Conservation (phyloP, 768 basidiomycete species). For the Russula sp. region DNA sequence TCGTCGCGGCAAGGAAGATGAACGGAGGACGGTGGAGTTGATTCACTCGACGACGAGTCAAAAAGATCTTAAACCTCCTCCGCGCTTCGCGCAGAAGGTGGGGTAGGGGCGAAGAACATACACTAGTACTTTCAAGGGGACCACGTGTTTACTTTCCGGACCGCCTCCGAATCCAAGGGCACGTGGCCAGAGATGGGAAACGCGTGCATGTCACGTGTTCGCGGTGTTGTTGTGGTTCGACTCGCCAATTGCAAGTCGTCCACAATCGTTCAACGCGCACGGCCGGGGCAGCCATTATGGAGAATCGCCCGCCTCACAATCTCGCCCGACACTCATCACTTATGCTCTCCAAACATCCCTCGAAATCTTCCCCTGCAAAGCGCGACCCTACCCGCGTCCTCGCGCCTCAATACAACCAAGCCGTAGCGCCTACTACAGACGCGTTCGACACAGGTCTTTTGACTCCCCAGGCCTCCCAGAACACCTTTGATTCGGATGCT, state of each 20-base stretch:
- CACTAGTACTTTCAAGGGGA: no score
- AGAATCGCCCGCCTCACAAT: constrained; percentile 22
- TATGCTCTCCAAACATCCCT: constrained; percentile 11
- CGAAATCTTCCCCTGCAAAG: constrained; percentile 28
- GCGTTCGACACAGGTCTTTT: constrained; percentile 24
- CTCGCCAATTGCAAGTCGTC: not conserved
- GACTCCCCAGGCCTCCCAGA: constrained; percentile 26
- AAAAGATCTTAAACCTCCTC: not conserved
- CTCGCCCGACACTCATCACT: not conserved
- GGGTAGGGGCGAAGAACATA: no score
- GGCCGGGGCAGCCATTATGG: constrained; percentile 16
- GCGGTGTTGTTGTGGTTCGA: constrained; percentile 10
- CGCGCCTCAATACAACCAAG: constrained; percentile 16
- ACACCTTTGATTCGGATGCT: constrained; percentile 18
- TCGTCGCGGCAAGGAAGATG: not conserved
- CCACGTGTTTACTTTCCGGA: no score
- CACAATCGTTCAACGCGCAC: not conserved
- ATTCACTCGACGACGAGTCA: not conserved
- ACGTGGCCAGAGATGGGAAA: not conserved
- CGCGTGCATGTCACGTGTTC: constrained; percentile 18
- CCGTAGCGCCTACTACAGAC: not conserved
- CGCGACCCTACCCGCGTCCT: constrained; percentile 17
- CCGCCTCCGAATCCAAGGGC: not conserved
- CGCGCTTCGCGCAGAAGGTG: not conserved
- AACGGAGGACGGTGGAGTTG: not conserved